Evolutionary conservation across 2,329 filamentous ascomycete genomes (phyloP), one percentile per base, ranked within the genome.

Genomic region (Aphanocladium album): DNA sequence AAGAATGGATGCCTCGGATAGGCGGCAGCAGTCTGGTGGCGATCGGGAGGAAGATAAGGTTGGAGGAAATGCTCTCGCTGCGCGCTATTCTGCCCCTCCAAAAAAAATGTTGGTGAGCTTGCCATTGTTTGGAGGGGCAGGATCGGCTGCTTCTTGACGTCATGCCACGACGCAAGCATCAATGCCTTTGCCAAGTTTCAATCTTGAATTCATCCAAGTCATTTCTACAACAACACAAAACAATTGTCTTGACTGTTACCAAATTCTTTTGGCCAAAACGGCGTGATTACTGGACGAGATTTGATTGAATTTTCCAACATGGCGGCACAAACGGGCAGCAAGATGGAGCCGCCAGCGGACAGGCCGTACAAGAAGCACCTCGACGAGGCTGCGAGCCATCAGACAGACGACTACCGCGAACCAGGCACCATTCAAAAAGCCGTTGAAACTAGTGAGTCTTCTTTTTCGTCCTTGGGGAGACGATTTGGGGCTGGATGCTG

Each of bases 141-240:
- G 43, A 56, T 60, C 53, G 53, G 53, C 52, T 39, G 27, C 35
- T 11, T 30, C 23, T 61, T 61, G 60, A 61, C 60, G 60, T 61
- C 60, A 61, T 57, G 50, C 53, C n/a, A 23, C 30, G 37, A 54
- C 41, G 51, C 52, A 49, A 47, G 37, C 41, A 41, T 45, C 8
- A 47, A 47, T 56, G 33, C 46, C 25, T 23, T 35, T n/a, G 25
- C 30, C n/a, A 9, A 19, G 21, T 21, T 46, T 45, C 2, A 8
- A 33, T 60, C 35, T n/a, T 35, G 53, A 25, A 19, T 5, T 2
- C 23, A 37, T 27, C 30, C 50, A 54, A 58, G 3, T n/a, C 23
- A 35, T 16, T 12, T 50, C 25, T 17, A 12, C 21, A 56, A 30
- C 33, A 41, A 19, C 35, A 11, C 8, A 21, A 7, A 25, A 4